Evolutionary conservation across 2,329 filamentous ascomycete genomes (phyloP).

Genomic region (Didymellaceae sp.): DNA sequence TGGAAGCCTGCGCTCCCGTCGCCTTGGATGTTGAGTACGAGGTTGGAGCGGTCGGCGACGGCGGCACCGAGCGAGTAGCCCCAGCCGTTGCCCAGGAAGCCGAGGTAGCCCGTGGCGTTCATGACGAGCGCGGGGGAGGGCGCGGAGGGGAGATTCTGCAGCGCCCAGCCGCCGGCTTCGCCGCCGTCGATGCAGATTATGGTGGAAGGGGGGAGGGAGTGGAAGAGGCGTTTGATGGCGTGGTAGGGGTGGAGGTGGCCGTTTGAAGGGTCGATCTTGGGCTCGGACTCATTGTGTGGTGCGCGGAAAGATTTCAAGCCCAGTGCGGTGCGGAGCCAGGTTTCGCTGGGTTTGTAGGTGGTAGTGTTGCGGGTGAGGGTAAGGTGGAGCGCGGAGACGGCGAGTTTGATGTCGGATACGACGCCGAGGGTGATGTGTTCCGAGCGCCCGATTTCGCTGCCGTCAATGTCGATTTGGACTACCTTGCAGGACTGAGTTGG

Average conservation of each 20-base stretch:
- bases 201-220: conserved; percentile 40
- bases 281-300: conserved; percentile 34
- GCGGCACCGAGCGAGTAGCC: conserved; percentile 55
- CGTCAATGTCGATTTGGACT: conserved; percentile 54
- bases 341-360: conserved; percentile 24
- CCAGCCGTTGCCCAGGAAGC: conserved; percentile 57
- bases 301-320: conserved; percentile 27
- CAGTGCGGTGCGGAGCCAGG: conserved; percentile 38
- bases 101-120: conserved; percentile 48
- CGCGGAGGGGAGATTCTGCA: conserved; percentile 36
- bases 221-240: conserved; percentile 49
- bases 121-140: conserved; percentile 36
- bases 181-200: conserved; percentile 54
- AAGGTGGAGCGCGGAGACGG: conserved; percentile 38
- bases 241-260: conserved; percentile 54
- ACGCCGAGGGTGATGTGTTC: conserved; percentile 51
- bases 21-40: conserved; percentile 55
- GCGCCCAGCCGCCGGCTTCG: conserved; percentile 48
- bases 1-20: conserved; percentile 57
- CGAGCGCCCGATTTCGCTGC: conserved; percentile 52
- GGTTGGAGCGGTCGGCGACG: conserved; percentile 47
- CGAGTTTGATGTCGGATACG: conserved; percentile 49
- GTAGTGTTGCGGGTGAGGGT: conserved; percentile 12
- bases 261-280: conserved; percentile 27
- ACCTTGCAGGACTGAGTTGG: conserved; percentile 48